Conservation (phyloP, 768 basidiomycete species). For the Lactarius sp. region DNA sequence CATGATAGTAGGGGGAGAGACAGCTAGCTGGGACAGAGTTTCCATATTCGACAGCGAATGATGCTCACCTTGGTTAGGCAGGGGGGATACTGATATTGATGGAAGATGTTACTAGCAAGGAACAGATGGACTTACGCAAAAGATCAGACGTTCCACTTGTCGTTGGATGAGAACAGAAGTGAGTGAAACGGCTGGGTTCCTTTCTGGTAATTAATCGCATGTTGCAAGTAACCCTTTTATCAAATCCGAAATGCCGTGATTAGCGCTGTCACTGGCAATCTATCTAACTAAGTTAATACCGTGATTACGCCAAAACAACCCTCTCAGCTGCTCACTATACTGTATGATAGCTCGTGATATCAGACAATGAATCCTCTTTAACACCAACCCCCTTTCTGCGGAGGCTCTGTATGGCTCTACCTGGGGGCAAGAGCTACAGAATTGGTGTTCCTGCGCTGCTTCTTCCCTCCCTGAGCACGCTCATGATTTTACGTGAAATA, state of each 20-base stretch:
- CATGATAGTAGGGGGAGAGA: background rate
- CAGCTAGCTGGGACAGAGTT: background rate
- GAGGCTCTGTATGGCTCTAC: background rate
- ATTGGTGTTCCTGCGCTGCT: background rate
- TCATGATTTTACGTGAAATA: background rate
- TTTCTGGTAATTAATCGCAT: no score
- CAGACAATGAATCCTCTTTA: background rate
- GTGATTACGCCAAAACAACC: background rate
- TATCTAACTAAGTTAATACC: background rate
- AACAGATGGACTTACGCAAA: background rate
- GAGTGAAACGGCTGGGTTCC: background rate
- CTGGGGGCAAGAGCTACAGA: background rate
- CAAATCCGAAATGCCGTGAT: conserved; percentile 5
- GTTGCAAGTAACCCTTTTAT: background rate
- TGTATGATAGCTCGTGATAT: background rate
- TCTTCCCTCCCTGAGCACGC: background rate
- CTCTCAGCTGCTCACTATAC: no score
- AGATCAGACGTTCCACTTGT: background rate
- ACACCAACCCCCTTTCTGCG: background rate
- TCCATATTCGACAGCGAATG: background rate
- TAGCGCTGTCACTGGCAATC: conserved; percentile 5
- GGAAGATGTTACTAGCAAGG: background rate
- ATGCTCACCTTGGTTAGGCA: background rate
- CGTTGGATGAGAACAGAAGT: background rate
- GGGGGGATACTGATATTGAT: background rate